Base-by-base conservation (phyloP, 2,329 filamentous ascomycete genomes). In the Xylaria sp. region DNA sequence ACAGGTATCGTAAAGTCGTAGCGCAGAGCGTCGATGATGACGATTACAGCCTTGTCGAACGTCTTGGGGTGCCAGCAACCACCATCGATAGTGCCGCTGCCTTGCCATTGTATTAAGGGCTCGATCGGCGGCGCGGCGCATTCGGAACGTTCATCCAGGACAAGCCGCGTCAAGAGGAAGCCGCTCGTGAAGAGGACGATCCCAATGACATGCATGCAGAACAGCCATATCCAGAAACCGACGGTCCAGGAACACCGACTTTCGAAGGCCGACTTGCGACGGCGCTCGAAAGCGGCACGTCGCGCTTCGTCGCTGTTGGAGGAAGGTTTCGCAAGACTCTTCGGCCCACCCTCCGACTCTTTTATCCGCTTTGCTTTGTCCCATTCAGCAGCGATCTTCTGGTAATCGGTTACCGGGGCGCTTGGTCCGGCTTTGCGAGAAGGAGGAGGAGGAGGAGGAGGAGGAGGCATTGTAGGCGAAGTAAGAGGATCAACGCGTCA, bases 61-160 rank as follows among this genome's bases (percentile, higher is more conserved):
- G 90, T 93, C 82, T 93, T 97, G 39, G 94, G 93, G 78, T 98
- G 94, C 96, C 96, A 99, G 85, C 96, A 99, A 72, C 96, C 96
- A 65, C 86, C 84, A 25, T 87, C 81, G 2, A 83, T 79, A 18
- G 81, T 85, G 9, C 82, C 79, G 52, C 77, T 78, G 10, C 80
- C 80, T 41, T 77, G 70, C 83, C 82, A 83, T 48, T 81, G 73
- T 15, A 80, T 75, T 62, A 84, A 78, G 63, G 78, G 81, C 39
- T 87, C 84, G 66, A 92, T 87, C 4, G 96, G 95, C 58, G 92
- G 89, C 48, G 83, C 80, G 12, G 83, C 82, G 79, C 93, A 96
- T 66, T 84, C 84, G 13, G 93, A 94, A 78, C 90, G 91, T 75
- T 93, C 88, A 70, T 93, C 90, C 66, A 96, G 85, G 60, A 95